Conservation (phyloP, 2,329 filamentous ascomycete genomes). For the Colletotrichum truncatum region DNA sequence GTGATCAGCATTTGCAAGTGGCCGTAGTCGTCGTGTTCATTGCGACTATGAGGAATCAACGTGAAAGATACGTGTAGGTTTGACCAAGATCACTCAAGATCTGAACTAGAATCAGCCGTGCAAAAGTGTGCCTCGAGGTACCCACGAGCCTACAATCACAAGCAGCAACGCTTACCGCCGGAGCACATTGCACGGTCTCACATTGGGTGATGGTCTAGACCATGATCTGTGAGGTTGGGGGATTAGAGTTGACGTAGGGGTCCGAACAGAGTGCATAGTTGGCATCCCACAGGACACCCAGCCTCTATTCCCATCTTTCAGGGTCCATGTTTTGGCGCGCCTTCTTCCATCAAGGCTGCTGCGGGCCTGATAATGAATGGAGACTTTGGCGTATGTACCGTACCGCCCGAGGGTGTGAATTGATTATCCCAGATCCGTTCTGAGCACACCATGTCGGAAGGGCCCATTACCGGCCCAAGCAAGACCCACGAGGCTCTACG, state of each 20-base stretch:
- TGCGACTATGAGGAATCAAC: not conserved
- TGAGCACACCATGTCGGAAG: not conserved
- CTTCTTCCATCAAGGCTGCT: not conserved
- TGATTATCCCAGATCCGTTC: not conserved
- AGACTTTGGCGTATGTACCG: not conserved
- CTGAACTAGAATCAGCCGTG: not conserved
- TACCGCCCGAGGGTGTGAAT: too few relatives aligned
- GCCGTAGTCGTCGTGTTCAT: not conserved
- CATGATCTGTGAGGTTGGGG: not conserved
- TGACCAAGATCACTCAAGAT: not conserved
- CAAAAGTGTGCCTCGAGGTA: not conserved
- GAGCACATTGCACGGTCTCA: constrained; percentile 3
- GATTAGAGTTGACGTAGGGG: not conserved
- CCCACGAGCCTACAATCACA: not conserved
- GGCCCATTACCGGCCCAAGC: not conserved
- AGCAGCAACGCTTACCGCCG: not conserved
- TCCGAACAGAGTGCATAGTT: not conserved
- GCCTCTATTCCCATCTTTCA: not conserved
- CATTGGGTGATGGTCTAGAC: constrained; percentile 4
- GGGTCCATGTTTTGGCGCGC: not conserved
- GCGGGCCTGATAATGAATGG: not conserved
- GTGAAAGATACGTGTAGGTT: not conserved
- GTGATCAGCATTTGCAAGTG: not conserved
- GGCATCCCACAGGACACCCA: not conserved
- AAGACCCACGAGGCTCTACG: constrained; percentile 1